Percentiles rank a stretch among this genome's conserved stretches.
Conservation (phyloP, 2,329 filamentous ascomycete species). For the Sporothrix luriei region DNA sequence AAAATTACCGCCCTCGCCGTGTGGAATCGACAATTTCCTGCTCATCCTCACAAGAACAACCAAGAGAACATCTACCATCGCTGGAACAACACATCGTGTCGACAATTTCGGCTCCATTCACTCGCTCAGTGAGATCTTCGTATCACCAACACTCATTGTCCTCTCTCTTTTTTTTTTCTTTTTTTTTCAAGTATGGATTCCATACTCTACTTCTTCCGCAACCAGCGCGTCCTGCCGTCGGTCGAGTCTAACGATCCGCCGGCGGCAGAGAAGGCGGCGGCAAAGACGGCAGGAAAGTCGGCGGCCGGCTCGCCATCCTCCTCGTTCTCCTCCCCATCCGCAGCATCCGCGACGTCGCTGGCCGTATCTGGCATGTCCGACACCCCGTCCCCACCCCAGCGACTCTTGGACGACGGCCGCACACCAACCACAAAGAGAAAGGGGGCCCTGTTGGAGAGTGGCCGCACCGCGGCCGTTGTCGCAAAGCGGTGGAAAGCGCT, state of each 20-base stretch:
- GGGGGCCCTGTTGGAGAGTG: conserved; percentile 20
- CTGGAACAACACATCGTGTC: background rate
- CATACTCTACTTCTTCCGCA: conserved; percentile 30
- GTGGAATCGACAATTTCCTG: conserved; percentile 9
- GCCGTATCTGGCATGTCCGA: conserved; percentile 7
- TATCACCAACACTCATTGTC: background rate
- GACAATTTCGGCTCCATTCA: background rate
- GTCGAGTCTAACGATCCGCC: conserved; percentile 3
- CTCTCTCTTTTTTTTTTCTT: background rate
- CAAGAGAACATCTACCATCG: background rate
- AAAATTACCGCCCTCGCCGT: background rate
- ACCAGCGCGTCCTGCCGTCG: conserved; percentile 9
- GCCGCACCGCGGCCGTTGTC: conserved; percentile 13
- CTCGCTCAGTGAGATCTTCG: conserved; percentile 17
- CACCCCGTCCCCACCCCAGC: conserved; percentile 15
- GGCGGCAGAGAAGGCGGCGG: background rate
- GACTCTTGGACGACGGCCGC: conserved; percentile 3
- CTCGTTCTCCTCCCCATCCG: background rate
- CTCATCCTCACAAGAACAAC: background rate
- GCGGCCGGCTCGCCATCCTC: conserved; percentile 3
- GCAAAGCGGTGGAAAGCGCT: conserved; percentile 26
- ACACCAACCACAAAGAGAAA: conserved; percentile 23
- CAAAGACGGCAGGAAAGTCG: background rate
- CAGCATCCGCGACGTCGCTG: background rate
- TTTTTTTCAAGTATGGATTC: conserved; percentile 25